A percentile compares a stretch with the other conserved stretches of the same genome.
Conservation (phyloP, 2,329 filamentous ascomycete genomes). For the Alternaria novae-zelandiae region DNA sequence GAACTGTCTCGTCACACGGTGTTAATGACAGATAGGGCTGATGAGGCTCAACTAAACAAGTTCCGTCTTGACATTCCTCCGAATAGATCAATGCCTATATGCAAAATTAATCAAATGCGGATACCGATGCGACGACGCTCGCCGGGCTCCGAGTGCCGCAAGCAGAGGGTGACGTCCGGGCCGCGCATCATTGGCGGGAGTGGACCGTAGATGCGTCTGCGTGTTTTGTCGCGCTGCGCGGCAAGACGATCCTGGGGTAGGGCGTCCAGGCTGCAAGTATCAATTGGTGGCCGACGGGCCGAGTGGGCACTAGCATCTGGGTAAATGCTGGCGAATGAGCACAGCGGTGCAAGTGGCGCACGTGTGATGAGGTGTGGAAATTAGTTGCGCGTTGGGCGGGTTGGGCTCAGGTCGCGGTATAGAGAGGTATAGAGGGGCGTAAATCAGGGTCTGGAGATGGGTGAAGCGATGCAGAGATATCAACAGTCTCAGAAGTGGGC, state of each 20-base stretch:
- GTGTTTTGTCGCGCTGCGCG: background rate
- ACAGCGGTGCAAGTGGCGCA: constrained; percentile 7
- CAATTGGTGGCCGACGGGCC: constrained; percentile 20
- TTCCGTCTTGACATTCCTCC: background rate
- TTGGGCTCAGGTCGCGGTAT: background rate
- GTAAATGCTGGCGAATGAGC: constrained; percentile 18
- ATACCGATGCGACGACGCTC: background rate
- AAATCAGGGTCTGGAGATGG: background rate
- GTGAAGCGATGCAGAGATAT: background rate
- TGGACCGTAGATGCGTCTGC: background rate
- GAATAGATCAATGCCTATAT: background rate
- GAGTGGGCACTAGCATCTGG: constrained; percentile 5
- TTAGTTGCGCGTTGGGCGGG: constrained; percentile 12
- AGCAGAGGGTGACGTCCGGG: constrained; percentile 4
- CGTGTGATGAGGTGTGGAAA: constrained; percentile 29
- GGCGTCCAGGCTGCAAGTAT: constrained; percentile 12
- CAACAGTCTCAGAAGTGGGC: background rate
- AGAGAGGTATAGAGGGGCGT: background rate
- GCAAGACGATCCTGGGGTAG: constrained; percentile 32
- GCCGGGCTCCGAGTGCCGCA: constrained; percentile 4
- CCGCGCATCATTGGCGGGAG: constrained; percentile 11
- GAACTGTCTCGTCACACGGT: background rate
- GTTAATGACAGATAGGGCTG: background rate
- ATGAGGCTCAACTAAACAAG: background rate
- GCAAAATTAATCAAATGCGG: background rate